Evolutionary conservation across 176 grass and related monocot genomes (phyloP).

Genomic region (Panicum miliaceum): DNA sequence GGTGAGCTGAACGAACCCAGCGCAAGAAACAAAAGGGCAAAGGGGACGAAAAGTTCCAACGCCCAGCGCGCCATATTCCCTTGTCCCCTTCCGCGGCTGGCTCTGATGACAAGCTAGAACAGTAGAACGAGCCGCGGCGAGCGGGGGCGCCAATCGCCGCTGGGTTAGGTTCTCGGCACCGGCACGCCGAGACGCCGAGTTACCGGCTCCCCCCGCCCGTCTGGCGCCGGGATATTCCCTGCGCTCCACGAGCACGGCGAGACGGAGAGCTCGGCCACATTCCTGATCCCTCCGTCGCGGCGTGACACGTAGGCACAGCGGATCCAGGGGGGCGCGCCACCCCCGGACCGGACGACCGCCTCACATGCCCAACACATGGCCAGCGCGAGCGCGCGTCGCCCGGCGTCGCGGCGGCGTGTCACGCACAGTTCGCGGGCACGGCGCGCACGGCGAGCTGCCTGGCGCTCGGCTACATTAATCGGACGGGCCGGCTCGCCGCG

Average conservation of each 20-base stretch:
- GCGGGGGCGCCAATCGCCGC: neutral
- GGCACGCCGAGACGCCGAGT: slow-evolving; percentile 45
- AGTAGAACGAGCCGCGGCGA: neutral
- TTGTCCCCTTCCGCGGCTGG: slow-evolving; percentile 7
- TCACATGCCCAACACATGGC: slow-evolving; percentile 22
- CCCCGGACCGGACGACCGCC: neutral
- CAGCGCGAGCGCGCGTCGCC: neutral
- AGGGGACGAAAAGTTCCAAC: slow-evolving; percentile 39
- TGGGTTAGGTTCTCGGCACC: slow-evolving; percentile 18
- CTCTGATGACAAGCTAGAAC: neutral
- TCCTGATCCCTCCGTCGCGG: no score
- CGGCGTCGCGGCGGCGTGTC: no score
- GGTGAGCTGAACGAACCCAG: neutral
- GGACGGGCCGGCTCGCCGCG: neutral
- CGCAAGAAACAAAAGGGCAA: neutral
- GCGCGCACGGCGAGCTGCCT: neutral
- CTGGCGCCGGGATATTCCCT: neutral
- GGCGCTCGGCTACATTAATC: neutral
- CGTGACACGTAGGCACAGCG: neutral
- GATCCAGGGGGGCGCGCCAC: neutral
- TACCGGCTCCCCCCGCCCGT: slow-evolving; percentile 6
- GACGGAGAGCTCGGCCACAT: no score
- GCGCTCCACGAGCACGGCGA: neutral
- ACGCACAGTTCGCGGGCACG: no score
- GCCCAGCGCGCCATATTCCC: neutral